A percentile compares a stretch with the other conserved stretches of the same genome.
Conservation (phyloP, 2,329 filamentous ascomycete genomes). For the Colletotrichum siamense region DNA sequence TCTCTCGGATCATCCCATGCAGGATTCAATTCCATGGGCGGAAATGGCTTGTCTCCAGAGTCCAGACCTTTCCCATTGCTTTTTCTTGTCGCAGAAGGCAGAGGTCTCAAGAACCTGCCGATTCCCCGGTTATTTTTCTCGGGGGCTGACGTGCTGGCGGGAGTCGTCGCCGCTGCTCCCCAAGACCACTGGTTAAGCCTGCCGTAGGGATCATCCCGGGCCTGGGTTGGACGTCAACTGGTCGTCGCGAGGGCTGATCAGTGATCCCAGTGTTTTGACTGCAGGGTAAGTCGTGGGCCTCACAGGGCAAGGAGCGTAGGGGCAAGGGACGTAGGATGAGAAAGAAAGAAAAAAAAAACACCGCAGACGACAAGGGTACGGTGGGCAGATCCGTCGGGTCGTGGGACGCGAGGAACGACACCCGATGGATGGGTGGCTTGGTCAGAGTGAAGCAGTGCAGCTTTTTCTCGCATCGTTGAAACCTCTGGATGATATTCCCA, state of each 20-base stretch:
- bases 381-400: slow-evolving; percentile 2
- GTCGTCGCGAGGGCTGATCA: background rate
- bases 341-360: background rate
- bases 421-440: background rate
- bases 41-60: background rate
- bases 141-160: background rate
- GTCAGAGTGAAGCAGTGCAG: background rate
- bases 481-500: background rate
- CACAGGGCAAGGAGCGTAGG: background rate
- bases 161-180: background rate
- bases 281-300: background rate
- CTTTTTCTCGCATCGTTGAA: background rate
- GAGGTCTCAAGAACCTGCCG: background rate
- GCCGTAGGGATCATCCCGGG: slow-evolving; percentile 7
- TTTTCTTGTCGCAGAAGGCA: slow-evolving; percentile 3
- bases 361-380: background rate
- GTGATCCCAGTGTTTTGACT: slow-evolving; percentile 6
- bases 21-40: background rate
- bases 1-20: slow-evolving; percentile 5
- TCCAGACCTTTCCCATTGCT: slow-evolving; percentile 6
- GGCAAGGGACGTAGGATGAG: background rate
- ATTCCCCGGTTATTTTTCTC: slow-evolving; percentile 2
- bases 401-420: background rate
- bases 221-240: background rate
- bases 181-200: background rate